Base-by-base conservation (phyloP, 2,329 filamentous ascomycete genomes). In the Pseudocercospora macadamiae region DNA sequence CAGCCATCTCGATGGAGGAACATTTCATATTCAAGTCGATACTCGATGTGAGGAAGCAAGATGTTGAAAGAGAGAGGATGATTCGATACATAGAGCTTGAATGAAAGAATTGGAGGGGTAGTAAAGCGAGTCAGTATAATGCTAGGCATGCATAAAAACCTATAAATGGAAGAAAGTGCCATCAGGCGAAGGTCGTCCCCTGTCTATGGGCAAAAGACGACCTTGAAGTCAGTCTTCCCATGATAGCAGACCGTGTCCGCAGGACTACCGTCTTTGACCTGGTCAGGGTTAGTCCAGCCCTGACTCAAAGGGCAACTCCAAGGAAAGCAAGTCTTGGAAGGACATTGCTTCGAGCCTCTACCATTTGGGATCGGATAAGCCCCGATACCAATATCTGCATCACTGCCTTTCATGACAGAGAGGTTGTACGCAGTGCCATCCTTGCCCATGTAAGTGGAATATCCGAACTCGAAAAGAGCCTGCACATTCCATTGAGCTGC, bases 221-320 rank as follows among this genome's bases (percentile, higher is more conserved):
- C 65, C 54, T 66, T 64, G 47, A 70, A 70, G 25, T 66, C 64
- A 16, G 64, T 69, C 59, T 64, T 64, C 8, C 68, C 69, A 5
- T 69, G 16, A 45, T 70, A 70, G 56, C 69, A 71, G n/a, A 68
- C 68, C 9, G 68, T 70, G 63, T 71, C 69, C 30, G 69, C 69
- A 14, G 69, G 67, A 47, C 60, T 65, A 1, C 66, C 68, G 30
- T 57, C 37, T 7, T 63, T 37, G 7, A 57, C 44, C 60, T 71
- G 68, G 37, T 64, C 51, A 5, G 66, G 62, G 36, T 64, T 60
- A 21, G 68, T 70, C 68, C 69, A 70, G 8, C 65, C 66, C 47
- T 71, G 62, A 16, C 47, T 44, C 8, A 53, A 28, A 23, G 61
- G 57, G 55, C 65, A 69, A 19, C 64, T 37, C 45, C 60, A 64